Conservation (phyloP, 1,284 basidiomycete species). For the Fomitiporia mediterranea region DNA sequence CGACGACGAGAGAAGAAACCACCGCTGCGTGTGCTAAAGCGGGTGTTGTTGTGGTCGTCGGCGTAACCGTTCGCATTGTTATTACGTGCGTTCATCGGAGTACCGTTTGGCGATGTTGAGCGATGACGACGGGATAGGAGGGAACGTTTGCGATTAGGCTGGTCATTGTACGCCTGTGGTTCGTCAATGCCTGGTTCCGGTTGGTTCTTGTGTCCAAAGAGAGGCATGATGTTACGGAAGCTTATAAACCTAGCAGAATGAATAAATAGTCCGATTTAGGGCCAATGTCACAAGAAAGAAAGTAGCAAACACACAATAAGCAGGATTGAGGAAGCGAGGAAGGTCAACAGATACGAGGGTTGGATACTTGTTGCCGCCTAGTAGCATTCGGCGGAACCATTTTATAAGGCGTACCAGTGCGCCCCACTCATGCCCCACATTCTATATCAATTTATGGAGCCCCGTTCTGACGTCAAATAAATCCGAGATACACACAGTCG, state of each 20-base stretch:
- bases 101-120: constrained; percentile 6
- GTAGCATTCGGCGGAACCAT: neutral
- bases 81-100: neutral
- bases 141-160: neutral
- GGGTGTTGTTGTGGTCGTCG: neutral
- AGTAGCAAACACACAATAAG: neutral
- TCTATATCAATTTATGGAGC: no score
- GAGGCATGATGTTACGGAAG: constrained; percentile 5
- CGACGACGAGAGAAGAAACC: constrained; percentile 15
- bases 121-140: constrained; percentile 12
- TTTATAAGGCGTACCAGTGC: no score
- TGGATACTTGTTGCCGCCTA: neutral
- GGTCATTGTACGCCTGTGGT: neutral
- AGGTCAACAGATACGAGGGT: neutral
- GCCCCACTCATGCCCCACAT: no score
- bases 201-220: constrained; percentile 2
- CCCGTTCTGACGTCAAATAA: no score
- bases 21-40: neutral
- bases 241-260: neutral
- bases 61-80: neutral
- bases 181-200: neutral
- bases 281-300: neutral
- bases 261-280: no score
- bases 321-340: neutral
- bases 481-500: no score